phyloP scores from a whole-genome alignment of 495 filamentous ascomycete genomes.

The Clohesyomyces aquaticus region DNA sequence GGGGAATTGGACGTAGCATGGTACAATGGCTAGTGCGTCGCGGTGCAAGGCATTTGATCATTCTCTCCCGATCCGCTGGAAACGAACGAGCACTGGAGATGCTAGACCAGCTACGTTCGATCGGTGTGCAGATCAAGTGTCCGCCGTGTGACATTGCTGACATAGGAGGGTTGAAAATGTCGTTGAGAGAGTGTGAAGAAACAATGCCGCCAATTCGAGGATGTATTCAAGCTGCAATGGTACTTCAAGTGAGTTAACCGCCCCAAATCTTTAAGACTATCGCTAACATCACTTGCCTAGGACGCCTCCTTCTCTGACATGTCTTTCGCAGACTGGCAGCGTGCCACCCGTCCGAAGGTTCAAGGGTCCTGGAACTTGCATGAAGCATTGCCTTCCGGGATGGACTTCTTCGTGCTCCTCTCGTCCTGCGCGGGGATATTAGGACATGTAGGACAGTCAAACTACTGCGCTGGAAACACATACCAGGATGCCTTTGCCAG shows the following conservation, averaged over 20 bases:
- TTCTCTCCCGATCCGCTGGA: background rate
- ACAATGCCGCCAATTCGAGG: conserved; percentile 1
- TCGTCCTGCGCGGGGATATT: conserved; percentile 7
- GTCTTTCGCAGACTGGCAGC: background rate
- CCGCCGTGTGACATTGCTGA: background rate
- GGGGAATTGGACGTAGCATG: conserved; percentile 28
- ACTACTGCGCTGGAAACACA: conserved; percentile 11
- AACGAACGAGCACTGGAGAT: background rate
- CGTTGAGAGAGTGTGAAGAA: background rate
- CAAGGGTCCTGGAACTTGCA: conserved; percentile 22
- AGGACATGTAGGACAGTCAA: background rate
- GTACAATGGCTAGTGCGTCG: conserved; percentile 24
- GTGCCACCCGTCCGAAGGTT: conserved; percentile 4
- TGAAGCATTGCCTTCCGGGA: background rate
- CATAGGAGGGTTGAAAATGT: background rate
- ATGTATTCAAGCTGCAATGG: conserved; percentile 21
- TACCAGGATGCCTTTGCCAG: conserved; percentile 4
- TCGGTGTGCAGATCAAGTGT: background rate
- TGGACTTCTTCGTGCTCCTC: conserved; percentile 26
- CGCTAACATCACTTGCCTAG: background rate
- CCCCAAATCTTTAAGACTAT: background rate
- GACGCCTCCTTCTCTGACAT: conserved; percentile 11
- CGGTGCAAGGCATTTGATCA: conserved; percentile 30
- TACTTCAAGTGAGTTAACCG: conserved; percentile 12
- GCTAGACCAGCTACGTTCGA: background rate